Base-by-base conservation (phyloP, 257 asterid genomes). In the Ballota nigra region DNA sequence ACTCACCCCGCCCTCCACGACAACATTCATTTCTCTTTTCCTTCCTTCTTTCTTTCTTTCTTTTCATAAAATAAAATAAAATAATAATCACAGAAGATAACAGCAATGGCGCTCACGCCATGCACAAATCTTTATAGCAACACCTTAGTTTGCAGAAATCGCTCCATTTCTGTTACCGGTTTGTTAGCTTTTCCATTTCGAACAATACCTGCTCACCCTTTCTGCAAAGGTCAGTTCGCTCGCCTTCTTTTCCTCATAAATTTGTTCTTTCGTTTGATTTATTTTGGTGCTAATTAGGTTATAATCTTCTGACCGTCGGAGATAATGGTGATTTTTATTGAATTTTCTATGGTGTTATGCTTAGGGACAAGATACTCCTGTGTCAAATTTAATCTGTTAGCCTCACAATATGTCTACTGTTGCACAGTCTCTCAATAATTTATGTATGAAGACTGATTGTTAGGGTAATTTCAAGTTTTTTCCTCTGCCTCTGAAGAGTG, bases 51-150 rank as follows among this genome's bases (percentile, higher is more conserved):
- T n/a, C n/a, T n/a, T n/a, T n/a, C n/a, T n/a, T n/a, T n/a, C n/a
- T n/a, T n/a, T n/a, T n/a, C n/a, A n/a, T n/a, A n/a, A n/a, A n/a
- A n/a, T n/a, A n/a, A n/a, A n/a, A n/a, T n/a, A n/a, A n/a, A 31
- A 51, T 12, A 18, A 53, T 53, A 53, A 29, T 10, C 8, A 33
- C 8, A 4, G 34, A 67, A 72, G 74, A 71, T 66, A 57, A 8
- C 61, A 45, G 38, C 61, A 74, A 86, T 86, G 96, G 89, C 83
- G 31, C 72, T 85, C 38, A 52, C 75, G 15, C 64, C 86, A 8
- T 73, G 79, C 8, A 63, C 77, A 18, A 67, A 73, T 75, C 65
- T 83, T 7, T 41, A 2, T 11, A 75, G 12, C 18, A 68, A 61
- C 84, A 73, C 52, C 80, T 41, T 75, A 58, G 41, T 77, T 8